Evolutionary conservation across 345 rosid species (phyloP).

Genomic region (Cardamine chenopodiifolia): DNA sequence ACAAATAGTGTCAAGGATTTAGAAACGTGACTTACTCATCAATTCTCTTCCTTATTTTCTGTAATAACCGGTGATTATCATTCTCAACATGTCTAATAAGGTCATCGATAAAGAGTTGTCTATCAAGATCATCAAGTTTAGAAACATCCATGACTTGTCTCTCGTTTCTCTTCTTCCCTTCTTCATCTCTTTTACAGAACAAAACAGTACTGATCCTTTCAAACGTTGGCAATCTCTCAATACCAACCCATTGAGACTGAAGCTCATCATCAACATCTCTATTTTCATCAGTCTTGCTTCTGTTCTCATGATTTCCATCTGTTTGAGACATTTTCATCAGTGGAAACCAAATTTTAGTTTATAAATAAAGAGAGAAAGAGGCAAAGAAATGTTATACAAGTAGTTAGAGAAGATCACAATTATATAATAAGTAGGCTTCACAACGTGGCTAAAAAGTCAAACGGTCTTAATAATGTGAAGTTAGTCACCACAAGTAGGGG

Average conservation of each 20-base stretch:
- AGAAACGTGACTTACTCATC: conserved; percentile 46
- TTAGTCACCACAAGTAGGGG: too few species aligned
- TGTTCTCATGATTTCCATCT: neutral
- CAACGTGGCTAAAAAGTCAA: neutral
- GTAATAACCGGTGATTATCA: conserved; percentile 53
- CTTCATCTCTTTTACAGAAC: conserved; percentile 32
- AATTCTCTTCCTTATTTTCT: conserved; percentile 50
- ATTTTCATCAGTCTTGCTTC: neutral
- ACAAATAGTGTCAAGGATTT: neutral
- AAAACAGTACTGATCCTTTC: conserved; percentile 51
- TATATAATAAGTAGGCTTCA: neutral
- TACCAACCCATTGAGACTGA: conserved; percentile 51
- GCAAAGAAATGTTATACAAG: neutral
- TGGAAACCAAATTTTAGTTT: neutral
- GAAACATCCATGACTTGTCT: conserved; percentile 48
- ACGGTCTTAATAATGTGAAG: neutral
- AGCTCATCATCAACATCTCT: conserved; percentile 28
- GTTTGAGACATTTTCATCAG: conserved; percentile 4
- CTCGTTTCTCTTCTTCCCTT: conserved; percentile 33
- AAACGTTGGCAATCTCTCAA: conserved; percentile 60
- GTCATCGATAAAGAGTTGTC: conserved; percentile 53
- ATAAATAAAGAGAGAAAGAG: neutral
- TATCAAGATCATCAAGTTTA: conserved; percentile 48
- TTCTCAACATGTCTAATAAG: conserved; percentile 54
- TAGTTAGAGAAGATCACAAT: neutral